Base-by-base conservation (phyloP, 768 basidiomycete species). In the Termitomyces sp. region DNA sequence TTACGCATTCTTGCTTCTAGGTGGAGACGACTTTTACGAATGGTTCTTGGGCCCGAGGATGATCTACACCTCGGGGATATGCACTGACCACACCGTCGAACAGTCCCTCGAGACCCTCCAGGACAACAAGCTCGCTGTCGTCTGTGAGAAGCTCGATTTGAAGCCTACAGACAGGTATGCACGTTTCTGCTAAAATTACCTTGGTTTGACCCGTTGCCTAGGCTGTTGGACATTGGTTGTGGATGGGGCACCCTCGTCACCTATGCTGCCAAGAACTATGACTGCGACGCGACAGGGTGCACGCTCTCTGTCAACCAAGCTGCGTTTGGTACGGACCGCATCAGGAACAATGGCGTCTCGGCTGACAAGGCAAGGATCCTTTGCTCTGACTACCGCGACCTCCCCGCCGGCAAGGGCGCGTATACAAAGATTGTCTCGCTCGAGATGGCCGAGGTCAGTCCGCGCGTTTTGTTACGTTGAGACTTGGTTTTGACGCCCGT, bases 181-280 rank as follows among this genome's bases (percentile, higher is more conserved):
- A 54, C 30, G 16, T 60, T 68, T 70, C 41, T 10, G n/a, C 60
- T 74, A 7, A 14, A 3, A 4, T 6, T 43, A n/a, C 10, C 4
- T 10, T 1, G 10, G 4, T 8, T n/a, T 9, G 30, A 20, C 13
- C 4, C 4, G n/a, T 32, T 14, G 2, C 1, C 30, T 72, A 85
- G 80, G 57, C 77, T 93, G 2, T 84, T 94, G 18, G 92, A 94
- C 63, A 86, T 93, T 58, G 92, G 92, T 12, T 94, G 92, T 66
- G 97, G 97, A 47, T 99, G 97, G 97, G 97, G 96, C 30, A 97
- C 97, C 0, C 86, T 99, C 57, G 84, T 86, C 43, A 88, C 96
- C 1, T 96, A 94, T 67, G 97, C 97, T 47, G 90, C 93, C 35
- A 98, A 98, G 78, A 99, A 99, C 79, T 98, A 88, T 70, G 90